These are phyloP conservation scores for Dillenia suffruticosa DNA, from an alignment of 164 flowering plant species.

Conservation along the genomic window DNA sequence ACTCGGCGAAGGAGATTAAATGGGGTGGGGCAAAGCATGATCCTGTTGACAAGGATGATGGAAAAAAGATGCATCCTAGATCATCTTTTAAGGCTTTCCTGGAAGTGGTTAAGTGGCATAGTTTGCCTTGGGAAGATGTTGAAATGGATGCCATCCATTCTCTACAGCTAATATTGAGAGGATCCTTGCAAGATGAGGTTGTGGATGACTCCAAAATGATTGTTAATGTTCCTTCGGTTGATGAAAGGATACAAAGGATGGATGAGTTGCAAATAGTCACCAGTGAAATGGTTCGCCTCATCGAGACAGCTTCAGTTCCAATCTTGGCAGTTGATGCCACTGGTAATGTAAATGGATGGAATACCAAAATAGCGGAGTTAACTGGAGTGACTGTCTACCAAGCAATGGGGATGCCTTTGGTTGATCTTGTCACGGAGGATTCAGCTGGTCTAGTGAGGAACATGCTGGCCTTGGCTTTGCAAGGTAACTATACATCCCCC, in stretches of 20 bases:
- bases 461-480: slow-evolving; percentile 45
- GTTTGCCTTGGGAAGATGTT: slow-evolving; percentile 81
- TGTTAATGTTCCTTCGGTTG: slow-evolving; percentile 40
- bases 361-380: slow-evolving; percentile 58
- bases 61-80: slow-evolving; percentile 76
- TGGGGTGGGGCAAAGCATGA: slow-evolving; percentile 92
- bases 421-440: slow-evolving; percentile 45
- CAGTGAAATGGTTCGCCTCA: slow-evolving; percentile 77
- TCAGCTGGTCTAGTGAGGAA: slow-evolving; percentile 44
- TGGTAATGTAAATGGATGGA: slow-evolving; percentile 73
- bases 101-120: slow-evolving; percentile 67
- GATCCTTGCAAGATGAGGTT: slow-evolving; percentile 49
- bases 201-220: slow-evolving; percentile 36
- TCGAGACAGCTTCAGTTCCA: slow-evolving; percentile 79
- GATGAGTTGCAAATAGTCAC: slow-evolving; percentile 51
- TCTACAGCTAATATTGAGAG: slow-evolving; percentile 72
- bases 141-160: slow-evolving; percentile 95
- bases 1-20: slow-evolving; percentile 66
- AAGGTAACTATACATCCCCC: slow-evolving; percentile 41
- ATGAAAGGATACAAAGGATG: slow-evolving; percentile 29
- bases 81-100: slow-evolving; percentile 87
- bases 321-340: slow-evolving; percentile 67
- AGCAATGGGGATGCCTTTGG: slow-evolving; percentile 56
- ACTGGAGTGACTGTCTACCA: slow-evolving; percentile 53
- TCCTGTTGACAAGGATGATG: slow-evolving; percentile 62